Conservation (phyloP, 257 asterid genomes). For the Solanum boliviense region DNA sequence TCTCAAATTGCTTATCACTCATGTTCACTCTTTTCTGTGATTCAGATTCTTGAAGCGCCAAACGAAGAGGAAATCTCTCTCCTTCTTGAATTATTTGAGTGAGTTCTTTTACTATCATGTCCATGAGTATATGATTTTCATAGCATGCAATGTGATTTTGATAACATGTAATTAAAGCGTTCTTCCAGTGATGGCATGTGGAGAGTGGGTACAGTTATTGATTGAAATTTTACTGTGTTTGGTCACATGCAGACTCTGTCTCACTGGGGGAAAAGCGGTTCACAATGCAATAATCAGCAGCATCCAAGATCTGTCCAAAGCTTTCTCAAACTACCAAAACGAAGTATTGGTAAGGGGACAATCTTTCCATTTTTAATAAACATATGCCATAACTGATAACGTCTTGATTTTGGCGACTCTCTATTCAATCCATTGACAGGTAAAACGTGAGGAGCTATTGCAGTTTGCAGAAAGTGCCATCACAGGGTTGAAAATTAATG, state of each 20-base stretch:
- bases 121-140: background rate
- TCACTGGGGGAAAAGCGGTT: constrained; percentile 86
- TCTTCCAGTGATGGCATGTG: background rate
- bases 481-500: constrained; percentile 86
- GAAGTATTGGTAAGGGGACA: constrained; percentile 72
- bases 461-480: constrained; percentile 96
- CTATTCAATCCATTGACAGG: constrained; percentile 33
- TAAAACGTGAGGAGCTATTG: constrained; percentile 89
- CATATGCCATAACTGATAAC: background rate
- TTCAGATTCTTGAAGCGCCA: constrained; percentile 89
- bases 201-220: background rate
- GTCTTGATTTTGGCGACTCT: background rate
- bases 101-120: constrained; percentile 14
- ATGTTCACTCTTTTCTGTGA: constrained; percentile 17
- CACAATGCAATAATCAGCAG: constrained; percentile 92
- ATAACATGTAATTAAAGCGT: background rate
- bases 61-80: constrained; percentile 84
- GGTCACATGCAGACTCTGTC: constrained; percentile 61
- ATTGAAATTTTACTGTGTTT: background rate
- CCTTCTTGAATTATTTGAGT: constrained; percentile 85
- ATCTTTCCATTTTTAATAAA: background rate
- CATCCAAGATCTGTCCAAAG: constrained; percentile 89
- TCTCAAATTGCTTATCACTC: background rate
- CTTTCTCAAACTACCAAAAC: constrained; percentile 69
- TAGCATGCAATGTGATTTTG: background rate